These are phyloP conservation scores for Polysphondylium violaceum DNA, from an alignment of 78 protist species.

Conservation along the genomic window DNA sequence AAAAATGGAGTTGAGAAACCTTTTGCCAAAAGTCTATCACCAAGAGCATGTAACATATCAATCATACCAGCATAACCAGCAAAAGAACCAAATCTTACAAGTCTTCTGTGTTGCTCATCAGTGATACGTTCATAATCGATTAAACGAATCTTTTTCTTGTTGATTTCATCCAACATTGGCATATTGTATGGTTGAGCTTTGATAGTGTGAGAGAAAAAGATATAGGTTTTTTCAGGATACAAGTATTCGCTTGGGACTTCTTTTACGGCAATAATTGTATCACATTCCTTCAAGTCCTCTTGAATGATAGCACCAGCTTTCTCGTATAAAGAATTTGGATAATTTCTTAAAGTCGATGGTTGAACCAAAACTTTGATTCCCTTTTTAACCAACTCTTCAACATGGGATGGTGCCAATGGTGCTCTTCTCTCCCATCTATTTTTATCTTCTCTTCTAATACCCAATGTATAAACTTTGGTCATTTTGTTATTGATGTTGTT, in stretches of 20 bases:
- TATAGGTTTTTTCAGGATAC: constrained; percentile 74
- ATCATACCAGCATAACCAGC: constrained; percentile 95
- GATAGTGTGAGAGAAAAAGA: constrained; percentile 91
- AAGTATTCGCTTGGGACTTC: constrained; percentile 84
- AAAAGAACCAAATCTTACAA: constrained; percentile 90
- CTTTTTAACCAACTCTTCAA: constrained; percentile 64
- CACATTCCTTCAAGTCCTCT: constrained; percentile 88
- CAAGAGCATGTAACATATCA: constrained; percentile 89
- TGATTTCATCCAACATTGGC: constrained; percentile 88
- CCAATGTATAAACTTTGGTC: constrained; percentile 78
- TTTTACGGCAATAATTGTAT: constrained; percentile 92
- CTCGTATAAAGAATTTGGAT: constrained; percentile 81
- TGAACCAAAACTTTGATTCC: constrained; percentile 90
- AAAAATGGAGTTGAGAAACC: constrained; percentile 89
- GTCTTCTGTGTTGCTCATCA: constrained; percentile 72
- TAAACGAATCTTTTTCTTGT: constrained; percentile 86
- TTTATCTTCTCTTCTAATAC: constrained; percentile 92
- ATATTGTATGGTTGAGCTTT: constrained; percentile 96
- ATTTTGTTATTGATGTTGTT: too few species aligned
- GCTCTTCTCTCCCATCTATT: constrained; percentile 95
- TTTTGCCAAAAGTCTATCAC: constrained; percentile 83
- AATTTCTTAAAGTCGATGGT: constrained; percentile 88
- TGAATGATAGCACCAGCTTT: constrained; percentile 91
- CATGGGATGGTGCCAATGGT: constrained; percentile 96
- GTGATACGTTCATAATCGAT: constrained; percentile 94